phyloP scores from a whole-genome alignment of 148 eudicot species.

The Chenopodium suecicum region DNA sequence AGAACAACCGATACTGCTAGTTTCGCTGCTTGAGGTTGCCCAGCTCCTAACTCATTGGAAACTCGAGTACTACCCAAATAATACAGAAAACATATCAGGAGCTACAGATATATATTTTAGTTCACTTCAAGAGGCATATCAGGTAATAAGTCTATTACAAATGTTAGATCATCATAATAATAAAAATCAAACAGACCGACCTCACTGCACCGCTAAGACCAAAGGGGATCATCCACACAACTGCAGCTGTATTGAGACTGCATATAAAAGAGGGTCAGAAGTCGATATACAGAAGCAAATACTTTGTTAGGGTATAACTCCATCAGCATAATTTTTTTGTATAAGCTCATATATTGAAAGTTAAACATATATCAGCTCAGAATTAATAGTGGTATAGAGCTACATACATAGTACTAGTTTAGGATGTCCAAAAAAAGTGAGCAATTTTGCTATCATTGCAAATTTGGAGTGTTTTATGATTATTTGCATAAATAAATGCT shows the following conservation, averaged over 20 bases:
- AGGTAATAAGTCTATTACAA: background rate
- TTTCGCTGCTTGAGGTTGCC: conserved; percentile 51
- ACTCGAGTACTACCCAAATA: conserved; percentile 35
- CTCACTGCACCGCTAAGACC: conserved; percentile 86
- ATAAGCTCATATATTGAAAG: background rate
- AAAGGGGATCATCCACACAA: conserved; percentile 85
- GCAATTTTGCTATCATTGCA: background rate
- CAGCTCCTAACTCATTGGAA: conserved; percentile 77
- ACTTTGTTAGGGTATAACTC: background rate
- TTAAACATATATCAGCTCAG: background rate
- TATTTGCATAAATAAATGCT: too few species aligned
- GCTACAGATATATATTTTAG: background rate
- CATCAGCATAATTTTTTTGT: background rate
- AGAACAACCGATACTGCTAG: conserved; percentile 57
- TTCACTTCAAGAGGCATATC: too few species aligned
- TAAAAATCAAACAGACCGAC: conserved; percentile 29
- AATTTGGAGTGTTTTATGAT: too few species aligned
- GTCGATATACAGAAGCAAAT: background rate
- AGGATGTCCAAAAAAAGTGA: background rate
- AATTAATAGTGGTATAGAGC: background rate
- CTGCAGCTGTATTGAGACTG: conserved; percentile 78
- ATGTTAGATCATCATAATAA: background rate
- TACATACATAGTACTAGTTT: too few species aligned
- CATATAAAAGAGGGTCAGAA: background rate
- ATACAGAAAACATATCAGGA: background rate